Evolutionary conservation across 768 basidiomycete genomes (phyloP).

Genomic region (Nidularia pulvinata): DNA sequence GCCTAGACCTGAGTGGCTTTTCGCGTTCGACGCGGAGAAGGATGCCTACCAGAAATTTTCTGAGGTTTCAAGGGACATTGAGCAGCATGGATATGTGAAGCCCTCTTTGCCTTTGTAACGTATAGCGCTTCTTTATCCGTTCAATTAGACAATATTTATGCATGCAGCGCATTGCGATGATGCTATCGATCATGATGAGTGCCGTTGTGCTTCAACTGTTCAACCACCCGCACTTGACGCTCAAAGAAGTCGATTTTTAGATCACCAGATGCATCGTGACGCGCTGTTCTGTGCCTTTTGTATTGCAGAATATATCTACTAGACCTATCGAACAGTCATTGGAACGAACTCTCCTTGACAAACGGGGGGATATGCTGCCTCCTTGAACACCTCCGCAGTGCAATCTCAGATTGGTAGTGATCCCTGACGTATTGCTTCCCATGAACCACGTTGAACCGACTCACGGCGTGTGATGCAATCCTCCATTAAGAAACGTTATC

Average conservation of each 20-base stretch:
- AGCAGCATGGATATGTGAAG: not conserved
- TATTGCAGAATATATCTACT: not conserved
- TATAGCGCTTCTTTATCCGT: not conserved
- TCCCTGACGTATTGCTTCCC: not conserved
- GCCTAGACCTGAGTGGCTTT: slow-evolving; percentile 4
- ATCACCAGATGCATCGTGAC: not conserved
- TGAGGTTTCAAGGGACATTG: not conserved
- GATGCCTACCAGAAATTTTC: slow-evolving; percentile 2
- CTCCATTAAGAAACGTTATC: not conserved
- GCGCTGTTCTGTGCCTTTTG: not conserved
- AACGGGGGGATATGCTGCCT: not conserved
- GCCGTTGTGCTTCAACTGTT: no score
- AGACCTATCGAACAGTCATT: not conserved
- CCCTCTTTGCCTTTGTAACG: slow-evolving; percentile 2
- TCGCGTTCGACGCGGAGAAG: slow-evolving; percentile 5
- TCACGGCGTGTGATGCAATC: not conserved
- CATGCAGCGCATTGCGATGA: not conserved
- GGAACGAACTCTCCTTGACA: slow-evolving; percentile 7
- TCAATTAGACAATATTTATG: not conserved
- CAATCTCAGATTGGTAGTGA: slow-evolving; percentile 3
- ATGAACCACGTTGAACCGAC: slow-evolving; percentile 6
- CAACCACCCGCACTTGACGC: no score
- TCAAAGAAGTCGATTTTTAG: not conserved
- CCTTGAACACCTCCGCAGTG: not conserved
- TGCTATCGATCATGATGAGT: no score